Percentiles rank a stretch among this genome's conserved stretches.
phyloP scores from a whole-genome alignment of 2,329 filamentous ascomycete species.

The Calonectria crousiana region DNA sequence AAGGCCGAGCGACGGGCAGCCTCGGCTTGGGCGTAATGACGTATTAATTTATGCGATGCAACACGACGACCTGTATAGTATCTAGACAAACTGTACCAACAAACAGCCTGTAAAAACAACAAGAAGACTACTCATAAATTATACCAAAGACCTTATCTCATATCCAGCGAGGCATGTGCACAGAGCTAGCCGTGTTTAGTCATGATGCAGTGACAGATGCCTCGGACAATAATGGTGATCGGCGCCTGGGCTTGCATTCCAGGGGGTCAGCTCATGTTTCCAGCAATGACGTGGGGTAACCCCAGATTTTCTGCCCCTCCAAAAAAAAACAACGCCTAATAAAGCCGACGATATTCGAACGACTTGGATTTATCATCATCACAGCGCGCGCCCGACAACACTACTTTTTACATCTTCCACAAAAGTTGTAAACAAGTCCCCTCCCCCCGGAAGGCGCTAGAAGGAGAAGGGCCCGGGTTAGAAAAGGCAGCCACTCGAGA shows the following conservation, averaged over 20 bases:
- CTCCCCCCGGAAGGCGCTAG: background rate
- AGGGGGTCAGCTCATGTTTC: conserved; percentile 9
- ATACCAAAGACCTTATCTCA: background rate
- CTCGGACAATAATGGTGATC: background rate
- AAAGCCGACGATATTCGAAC: conserved; percentile 14
- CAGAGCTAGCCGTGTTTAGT: background rate
- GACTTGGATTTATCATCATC: conserved; percentile 19
- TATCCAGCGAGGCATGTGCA: background rate
- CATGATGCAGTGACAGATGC: background rate
- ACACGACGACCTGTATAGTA: background rate
- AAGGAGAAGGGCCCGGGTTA: background rate
- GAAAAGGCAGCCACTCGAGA: background rate
- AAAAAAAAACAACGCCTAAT: conserved; percentile 8
- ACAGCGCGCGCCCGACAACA: conserved; percentile 4
- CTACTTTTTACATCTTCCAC: background rate
- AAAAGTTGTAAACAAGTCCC: background rate
- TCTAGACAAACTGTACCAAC: conserved; percentile 15
- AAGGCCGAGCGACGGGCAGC: conserved; percentile 47
- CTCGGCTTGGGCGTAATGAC: conserved; percentile 6
- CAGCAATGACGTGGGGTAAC: conserved; percentile 25
- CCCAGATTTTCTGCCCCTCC: conserved; percentile 35
- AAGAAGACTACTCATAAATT: conserved; percentile 1
- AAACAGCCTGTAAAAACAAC: conserved; percentile 12
- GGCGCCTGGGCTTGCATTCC: conserved; percentile 1
- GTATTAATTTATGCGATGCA: conserved; percentile 1